Base-by-base conservation (phyloP, 305 asterid genomes). In the Fraxinus albicans region DNA sequence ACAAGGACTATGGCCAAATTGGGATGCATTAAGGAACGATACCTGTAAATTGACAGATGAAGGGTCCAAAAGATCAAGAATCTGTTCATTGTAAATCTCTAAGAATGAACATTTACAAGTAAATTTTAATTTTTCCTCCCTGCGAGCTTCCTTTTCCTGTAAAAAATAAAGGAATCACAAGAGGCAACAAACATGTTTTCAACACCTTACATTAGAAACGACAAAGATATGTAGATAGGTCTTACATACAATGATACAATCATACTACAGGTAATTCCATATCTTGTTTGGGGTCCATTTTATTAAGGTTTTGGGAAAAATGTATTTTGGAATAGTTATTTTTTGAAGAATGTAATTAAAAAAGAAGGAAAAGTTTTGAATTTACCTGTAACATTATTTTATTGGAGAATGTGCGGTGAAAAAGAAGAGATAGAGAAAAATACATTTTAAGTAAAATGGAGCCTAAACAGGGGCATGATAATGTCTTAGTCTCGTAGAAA, bases 81-180 rank as follows among this genome's bases (percentile, higher is more conserved):
- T 96, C 38, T 96, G 99, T 85, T 95, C 99, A 6, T 96, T 96
- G 85, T 96, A 96, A 67, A 96, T 96, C 88, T 96, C 99, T 77
- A 96, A 87, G 90, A 96, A 96, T 67, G 99, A 96, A 83, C 98
- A 95, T 89, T 87, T 94, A 84, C 98, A 93, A 58, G 93, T 90
- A 85, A 91, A 96, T 84, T 83, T 93, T 70, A 96, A 76, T 76
- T 93, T 93, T 86, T 95, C 98, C 87, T 96, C 99, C 88, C 98
- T 89, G 7, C 97, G 98, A 67, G 89, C 93, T 80, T 96, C 99
- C 85, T 90, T 94, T 85, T 96, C 99, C 99, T 96, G 90, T 79
- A 42, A 84, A 42, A 35, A 53, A 38, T 80, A 72, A 79, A 78
- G 63, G 76, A 79, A 83, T 73, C 79, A 60, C 50, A 76, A 12